These are phyloP conservation scores for Heterococcus sp. DNA, from an alignment of 108 stramenopile genomes.

Conservation along the genomic window DNA sequence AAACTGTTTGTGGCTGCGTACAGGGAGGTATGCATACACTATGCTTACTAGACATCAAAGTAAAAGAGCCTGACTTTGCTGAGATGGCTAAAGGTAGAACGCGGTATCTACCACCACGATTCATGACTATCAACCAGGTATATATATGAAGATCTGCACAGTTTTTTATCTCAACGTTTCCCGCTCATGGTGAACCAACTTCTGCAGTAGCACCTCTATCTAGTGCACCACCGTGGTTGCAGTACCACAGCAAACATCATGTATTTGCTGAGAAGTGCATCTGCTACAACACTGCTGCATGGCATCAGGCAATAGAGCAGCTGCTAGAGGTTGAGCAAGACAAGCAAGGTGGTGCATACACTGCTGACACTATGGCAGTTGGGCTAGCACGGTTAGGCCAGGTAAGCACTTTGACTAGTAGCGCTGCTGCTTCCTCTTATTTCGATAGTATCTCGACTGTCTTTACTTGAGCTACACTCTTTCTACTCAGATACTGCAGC, in stretches of 20 bases:
- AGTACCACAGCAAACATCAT: neutral
- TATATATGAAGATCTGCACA: too few species aligned
- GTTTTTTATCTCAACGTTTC: neutral
- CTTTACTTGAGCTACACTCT: too few species aligned
- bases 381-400: slow-evolving; percentile 92
- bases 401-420: too few species aligned
- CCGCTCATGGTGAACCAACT: neutral
- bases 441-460: too few species aligned
- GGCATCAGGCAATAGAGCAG: slow-evolving; percentile 73
- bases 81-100: slow-evolving; percentile 80
- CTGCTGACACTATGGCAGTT: slow-evolving; percentile 53
- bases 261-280: neutral
- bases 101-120: slow-evolving; percentile 90
- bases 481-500: too few species aligned
- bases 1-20: too few species aligned
- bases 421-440: too few species aligned
- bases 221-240: neutral
- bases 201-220: neutral
- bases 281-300: neutral
- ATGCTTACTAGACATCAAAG: slow-evolving; percentile 75
- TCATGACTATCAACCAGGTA: slow-evolving; percentile 80
- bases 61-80: slow-evolving; percentile 96
- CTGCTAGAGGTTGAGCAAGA: slow-evolving; percentile 79
- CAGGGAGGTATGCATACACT: slow-evolving; percentile 97
- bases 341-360: slow-evolving; percentile 57